Evolutionary conservation across 768 basidiomycete genomes (phyloP), one percentile per base, ranked within the genome.

Genomic region (Stropharia rugosoannulata): DNA sequence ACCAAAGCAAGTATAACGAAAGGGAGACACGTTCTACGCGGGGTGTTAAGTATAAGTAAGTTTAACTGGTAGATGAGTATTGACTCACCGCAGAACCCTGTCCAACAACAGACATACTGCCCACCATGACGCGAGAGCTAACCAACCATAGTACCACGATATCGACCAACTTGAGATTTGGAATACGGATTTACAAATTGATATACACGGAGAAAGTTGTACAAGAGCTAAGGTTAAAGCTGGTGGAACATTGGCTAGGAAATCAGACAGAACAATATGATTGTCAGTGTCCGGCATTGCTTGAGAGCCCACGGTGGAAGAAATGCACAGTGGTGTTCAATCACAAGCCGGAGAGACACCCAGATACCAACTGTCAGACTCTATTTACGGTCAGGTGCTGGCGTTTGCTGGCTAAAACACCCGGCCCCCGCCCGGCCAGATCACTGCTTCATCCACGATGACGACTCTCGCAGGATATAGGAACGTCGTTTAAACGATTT

Each of bases 111-210:
- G 73, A 72, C 90, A 93, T 16, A 85, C 22, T 0, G 80, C 81
- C 90, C 93, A 95, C 90, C 90, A 95, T 1, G 68, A 66, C 0
- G 80, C 87, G 42, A 96, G 72, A 1, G 80, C 68, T 3, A 95
- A 80, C 75, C 80, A 87, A 49, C 83, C 78, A 50, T 89, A 80
- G 62, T 85, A 80, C 78, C 80, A 82, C 10, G 74, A 68, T 0
- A 76, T 64, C 38, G 76, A 72, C 89, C 90, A 93, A 60, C 75
- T 80, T 32, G 81, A 29, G 1, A 85, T 67, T 63, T 89, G 79
- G 2, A 78, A 66, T 0, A 69, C 32, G 54, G 72, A 71, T 11
- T 83, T 75, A 8, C 78, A 32, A 16, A 60, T 55, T 25, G 80
- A 70, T 22, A 91, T 75, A 39, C 70, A 59, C 0, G 87, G 86